Conservation (phyloP, 176 grass and related monocot species). For the Musa troglodytarum region DNA sequence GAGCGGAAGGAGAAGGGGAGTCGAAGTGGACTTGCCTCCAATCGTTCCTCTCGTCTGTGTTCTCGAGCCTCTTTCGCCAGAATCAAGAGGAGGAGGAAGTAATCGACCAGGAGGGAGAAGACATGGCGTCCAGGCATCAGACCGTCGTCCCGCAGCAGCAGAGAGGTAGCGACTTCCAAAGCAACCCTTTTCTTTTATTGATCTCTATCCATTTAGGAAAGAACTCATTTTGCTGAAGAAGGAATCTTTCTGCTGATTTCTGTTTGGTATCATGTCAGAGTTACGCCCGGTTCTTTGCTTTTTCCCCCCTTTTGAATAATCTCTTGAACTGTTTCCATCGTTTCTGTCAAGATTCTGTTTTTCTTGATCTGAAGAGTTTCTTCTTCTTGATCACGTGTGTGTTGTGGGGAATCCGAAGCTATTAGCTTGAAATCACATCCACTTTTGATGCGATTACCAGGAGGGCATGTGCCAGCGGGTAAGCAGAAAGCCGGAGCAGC, state of each 20-base stretch:
- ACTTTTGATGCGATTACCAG: background rate
- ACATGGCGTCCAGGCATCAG: conserved; percentile 10
- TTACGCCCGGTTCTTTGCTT: too few relatives aligned
- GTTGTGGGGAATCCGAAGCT: background rate
- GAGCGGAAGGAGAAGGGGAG: background rate
- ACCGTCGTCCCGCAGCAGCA: conserved; percentile 11
- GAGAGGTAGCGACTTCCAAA: background rate
- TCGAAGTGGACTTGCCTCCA: background rate
- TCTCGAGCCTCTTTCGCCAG: background rate
- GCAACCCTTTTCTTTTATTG: background rate
- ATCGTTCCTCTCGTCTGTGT: background rate
- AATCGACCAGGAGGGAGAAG: background rate
- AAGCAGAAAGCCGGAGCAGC: conserved; percentile 8
- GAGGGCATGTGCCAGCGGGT: background rate
- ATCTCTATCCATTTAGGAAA: background rate
- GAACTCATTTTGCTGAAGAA: too few relatives aligned
- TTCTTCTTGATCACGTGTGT: too few relatives aligned
- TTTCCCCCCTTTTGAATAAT: background rate
- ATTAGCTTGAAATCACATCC: background rate
- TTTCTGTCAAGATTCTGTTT: too few relatives aligned
- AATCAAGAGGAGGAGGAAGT: background rate
- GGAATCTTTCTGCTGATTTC: too few relatives aligned
- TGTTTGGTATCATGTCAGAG: too few relatives aligned
- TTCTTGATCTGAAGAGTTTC: too few relatives aligned
- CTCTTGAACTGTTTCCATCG: too few relatives aligned